Percentiles rank a stretch among this genome's conserved stretches.
Conservation (phyloP, 106 monocot species). For the Cymbidium sinense region DNA sequence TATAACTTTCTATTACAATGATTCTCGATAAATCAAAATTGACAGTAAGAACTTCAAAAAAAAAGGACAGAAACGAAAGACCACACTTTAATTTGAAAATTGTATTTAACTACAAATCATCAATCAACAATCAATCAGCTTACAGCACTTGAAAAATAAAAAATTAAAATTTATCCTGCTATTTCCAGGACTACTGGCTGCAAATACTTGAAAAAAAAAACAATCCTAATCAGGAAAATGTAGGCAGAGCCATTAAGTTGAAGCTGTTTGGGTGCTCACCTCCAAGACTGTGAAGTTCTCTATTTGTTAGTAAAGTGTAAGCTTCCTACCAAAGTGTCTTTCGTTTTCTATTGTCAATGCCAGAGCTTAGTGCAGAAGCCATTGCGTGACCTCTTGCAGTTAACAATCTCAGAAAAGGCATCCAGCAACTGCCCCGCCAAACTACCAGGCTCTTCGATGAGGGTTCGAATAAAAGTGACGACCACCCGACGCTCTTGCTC, state of each 20-base stretch:
- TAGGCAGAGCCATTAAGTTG: neutral
- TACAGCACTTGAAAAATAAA: neutral
- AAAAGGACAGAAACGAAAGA: neutral
- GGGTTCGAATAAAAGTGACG: slow-evolving; percentile 69
- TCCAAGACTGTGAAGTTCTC: neutral
- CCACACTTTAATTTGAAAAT: neutral
- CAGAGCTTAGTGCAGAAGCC: slow-evolving; percentile 85
- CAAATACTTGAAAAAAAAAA: neutral
- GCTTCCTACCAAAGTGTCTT: neutral
- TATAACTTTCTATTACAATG: neutral
- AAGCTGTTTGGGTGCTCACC: neutral
- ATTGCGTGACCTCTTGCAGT: slow-evolving; percentile 53
- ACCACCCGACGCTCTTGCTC: slow-evolving; percentile 91
- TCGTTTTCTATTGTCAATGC: slow-evolving; percentile 60
- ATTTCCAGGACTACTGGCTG: slow-evolving; percentile 2
- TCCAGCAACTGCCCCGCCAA: slow-evolving; percentile 84
- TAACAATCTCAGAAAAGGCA: slow-evolving; percentile 69
- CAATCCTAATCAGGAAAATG: neutral
- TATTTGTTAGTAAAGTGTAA: neutral
- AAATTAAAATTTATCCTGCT: neutral
- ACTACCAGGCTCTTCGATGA: slow-evolving; percentile 74
- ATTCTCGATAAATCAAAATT: neutral
- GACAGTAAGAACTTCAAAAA: neutral
- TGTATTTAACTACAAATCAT: neutral
- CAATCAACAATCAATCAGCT: neutral